These are phyloP conservation scores for Microsporum ferrugineum DNA, from an alignment of 2,329 filamentous ascomycete genomes.

Conservation along the genomic window DNA sequence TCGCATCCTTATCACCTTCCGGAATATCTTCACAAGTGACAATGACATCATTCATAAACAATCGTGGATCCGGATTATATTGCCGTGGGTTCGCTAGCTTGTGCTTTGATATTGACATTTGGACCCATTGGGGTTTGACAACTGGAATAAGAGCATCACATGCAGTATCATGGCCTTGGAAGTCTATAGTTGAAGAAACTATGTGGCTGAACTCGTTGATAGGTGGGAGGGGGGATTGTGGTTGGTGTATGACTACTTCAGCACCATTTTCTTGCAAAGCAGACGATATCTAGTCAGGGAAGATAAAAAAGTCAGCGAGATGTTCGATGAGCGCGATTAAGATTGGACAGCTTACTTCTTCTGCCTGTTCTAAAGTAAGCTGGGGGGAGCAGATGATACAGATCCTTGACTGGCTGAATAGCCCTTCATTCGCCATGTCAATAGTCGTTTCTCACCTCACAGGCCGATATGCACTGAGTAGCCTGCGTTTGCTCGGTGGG, in stretches of 20 bases:
- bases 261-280: conserved; percentile 40
- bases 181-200: conserved; percentile 71
- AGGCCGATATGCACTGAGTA: background rate
- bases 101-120: conserved; percentile 54
- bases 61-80: conserved; percentile 78
- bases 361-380: conserved; percentile 29
- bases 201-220: conserved; percentile 49
- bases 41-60: conserved; percentile 78
- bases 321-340: background rate
- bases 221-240: conserved; percentile 26
- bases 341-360: conserved; percentile 26
- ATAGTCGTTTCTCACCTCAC: background rate
- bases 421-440: conserved; percentile 17
- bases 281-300: conserved; percentile 19
- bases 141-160: conserved; percentile 71
- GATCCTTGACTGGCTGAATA: conserved; percentile 38
- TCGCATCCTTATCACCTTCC: conserved; percentile 76
- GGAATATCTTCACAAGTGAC: conserved; percentile 78
- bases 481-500: background rate
- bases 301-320: background rate
- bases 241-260: conserved; percentile 33
- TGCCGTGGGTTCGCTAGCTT: conserved; percentile 69
- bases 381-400: conserved; percentile 35
- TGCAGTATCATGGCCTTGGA: conserved; percentile 69
- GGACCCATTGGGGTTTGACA: conserved; percentile 71